These are phyloP conservation scores for Podaxis rugospora DNA, from an alignment of 768 basidiomycete species.

Conservation along the genomic window DNA sequence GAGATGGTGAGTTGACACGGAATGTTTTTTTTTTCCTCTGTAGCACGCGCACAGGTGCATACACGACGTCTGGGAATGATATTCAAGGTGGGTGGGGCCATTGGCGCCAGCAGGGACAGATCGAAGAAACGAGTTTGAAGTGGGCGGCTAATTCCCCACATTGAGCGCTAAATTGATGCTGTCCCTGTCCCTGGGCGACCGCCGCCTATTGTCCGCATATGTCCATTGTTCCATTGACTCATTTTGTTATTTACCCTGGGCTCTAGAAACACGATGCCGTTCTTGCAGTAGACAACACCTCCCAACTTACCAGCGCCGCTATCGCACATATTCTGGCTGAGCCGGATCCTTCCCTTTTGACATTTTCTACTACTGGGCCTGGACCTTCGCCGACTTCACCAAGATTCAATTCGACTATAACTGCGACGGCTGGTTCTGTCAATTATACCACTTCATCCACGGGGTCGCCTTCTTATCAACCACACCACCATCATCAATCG, in stretches of 20 bases:
- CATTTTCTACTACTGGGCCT: not conserved
- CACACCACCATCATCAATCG: not conserved
- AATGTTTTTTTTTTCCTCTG: slow-evolving; percentile 8
- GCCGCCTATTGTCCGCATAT: slow-evolving; percentile 19
- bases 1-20: not conserved
- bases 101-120: no score
- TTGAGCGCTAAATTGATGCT: not conserved
- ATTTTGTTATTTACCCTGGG: slow-evolving; percentile 16
- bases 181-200: slow-evolving; percentile 3
- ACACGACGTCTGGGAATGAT: slow-evolving; percentile 41
- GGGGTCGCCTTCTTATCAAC: not conserved
- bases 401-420: not conserved
- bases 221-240: slow-evolving; percentile 2
- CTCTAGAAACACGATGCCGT: slow-evolving; percentile 40
- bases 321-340: slow-evolving; percentile 32
- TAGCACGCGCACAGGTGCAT: slow-evolving; percentile 44
- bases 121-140: no score
- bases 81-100: slow-evolving; percentile 33
- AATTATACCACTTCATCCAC: not conserved
- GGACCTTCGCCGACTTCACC: not conserved
- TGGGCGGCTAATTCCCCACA: not conserved
- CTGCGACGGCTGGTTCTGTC: slow-evolving; percentile 4
- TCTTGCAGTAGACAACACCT: slow-evolving; percentile 40
- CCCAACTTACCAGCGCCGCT: slow-evolving; percentile 36
- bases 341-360: slow-evolving; percentile 16